Conservation (phyloP, 1,284 basidiomycete species). For the Leccinum variabile region DNA sequence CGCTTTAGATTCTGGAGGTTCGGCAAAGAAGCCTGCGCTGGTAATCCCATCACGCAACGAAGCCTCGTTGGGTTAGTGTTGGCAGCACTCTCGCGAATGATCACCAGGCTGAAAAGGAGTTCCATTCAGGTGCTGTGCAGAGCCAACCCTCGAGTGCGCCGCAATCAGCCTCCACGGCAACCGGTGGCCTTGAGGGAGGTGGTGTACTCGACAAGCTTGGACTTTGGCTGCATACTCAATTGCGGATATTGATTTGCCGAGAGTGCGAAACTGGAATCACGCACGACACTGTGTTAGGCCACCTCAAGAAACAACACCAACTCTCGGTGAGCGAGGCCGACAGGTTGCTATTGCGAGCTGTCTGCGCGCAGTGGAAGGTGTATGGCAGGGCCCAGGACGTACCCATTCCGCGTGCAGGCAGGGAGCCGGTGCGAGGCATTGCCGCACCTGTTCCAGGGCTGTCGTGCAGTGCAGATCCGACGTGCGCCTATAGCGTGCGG, state of each 20-base stretch:
- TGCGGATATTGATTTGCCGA: neutral
- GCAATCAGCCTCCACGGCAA: too few species aligned
- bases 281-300: neutral
- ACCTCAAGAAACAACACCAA: neutral
- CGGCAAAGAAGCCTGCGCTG: too few species aligned
- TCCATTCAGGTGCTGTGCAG: too few species aligned
- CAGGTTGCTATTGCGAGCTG: neutral
- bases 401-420: neutral
- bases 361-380: neutral
- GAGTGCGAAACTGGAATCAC: neutral
- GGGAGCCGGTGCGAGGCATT: neutral
- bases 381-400: neutral
- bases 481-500: slow-evolving; percentile 7
- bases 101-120: too few species aligned
- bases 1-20: too few species aligned
- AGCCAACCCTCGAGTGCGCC: too few species aligned
- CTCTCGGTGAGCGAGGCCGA: neutral
- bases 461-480: neutral
- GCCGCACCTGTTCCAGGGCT: neutral
- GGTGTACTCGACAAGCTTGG: neutral
- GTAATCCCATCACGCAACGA: too few species aligned
- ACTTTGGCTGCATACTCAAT: neutral
- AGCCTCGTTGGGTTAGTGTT: too few species aligned
- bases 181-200: too few species aligned
- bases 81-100: too few species aligned